Evolutionary conservation across 2,329 filamentous ascomycete genomes (phyloP).

Genomic region (Penicillium sp.): DNA sequence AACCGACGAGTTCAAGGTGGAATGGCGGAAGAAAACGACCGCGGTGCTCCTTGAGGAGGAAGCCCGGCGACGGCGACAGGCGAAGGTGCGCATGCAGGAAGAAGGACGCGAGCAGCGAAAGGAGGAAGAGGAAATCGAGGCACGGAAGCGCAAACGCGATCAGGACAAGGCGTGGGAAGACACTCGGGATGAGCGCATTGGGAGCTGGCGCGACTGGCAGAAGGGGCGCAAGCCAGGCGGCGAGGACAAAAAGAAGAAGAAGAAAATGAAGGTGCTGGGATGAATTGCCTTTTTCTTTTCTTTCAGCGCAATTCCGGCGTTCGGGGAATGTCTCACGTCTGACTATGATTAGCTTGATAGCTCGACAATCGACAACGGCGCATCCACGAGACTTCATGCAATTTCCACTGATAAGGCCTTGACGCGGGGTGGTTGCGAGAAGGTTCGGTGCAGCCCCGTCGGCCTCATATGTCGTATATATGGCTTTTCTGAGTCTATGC

Average conservation of each 20-base stretch:
- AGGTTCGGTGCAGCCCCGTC: constrained; percentile 3
- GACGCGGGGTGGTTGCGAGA: neutral
- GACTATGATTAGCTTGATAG: no score
- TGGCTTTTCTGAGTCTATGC: no score
- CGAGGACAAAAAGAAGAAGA: constrained; percentile 58
- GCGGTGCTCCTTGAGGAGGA: constrained; percentile 92
- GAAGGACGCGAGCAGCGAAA: constrained; percentile 85
- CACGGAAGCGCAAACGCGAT: constrained; percentile 79
- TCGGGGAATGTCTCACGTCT: no score
- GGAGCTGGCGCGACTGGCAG: constrained; percentile 89
- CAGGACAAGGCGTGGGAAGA: constrained; percentile 95
- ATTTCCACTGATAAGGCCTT: neutral
- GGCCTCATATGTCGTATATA: neutral
- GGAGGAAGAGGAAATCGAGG: constrained; percentile 79
- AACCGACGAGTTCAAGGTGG: constrained; percentile 74
- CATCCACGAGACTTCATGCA: no score
- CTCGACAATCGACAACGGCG: no score
- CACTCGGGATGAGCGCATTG: constrained; percentile 84
- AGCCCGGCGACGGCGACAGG: constrained; percentile 73
- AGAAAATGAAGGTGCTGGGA: constrained; percentile 51
- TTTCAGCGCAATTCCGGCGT: neutral
- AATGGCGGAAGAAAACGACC: constrained; percentile 88
- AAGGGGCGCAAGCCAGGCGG: constrained; percentile 62
- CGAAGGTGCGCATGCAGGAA: constrained; percentile 94
- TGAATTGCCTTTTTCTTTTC: constrained; percentile 20